Conservation (phyloP, 345 rosid genomes). For the Atalantia buxifolia region DNA sequence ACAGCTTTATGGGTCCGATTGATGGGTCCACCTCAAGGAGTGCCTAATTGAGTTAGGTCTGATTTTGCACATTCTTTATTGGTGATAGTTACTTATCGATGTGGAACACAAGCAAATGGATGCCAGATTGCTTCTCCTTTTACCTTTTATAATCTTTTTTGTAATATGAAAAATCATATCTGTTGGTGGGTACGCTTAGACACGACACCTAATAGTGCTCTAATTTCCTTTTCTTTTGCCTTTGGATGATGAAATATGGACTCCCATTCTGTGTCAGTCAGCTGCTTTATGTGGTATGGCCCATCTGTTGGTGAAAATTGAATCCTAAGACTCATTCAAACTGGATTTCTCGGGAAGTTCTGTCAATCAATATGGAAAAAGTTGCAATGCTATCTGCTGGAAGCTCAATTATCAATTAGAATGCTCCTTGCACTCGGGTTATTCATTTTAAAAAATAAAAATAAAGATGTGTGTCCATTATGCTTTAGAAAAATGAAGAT, state of each 20-base stretch:
- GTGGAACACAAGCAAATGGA: slow-evolving; percentile 5
- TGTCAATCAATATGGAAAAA: not conserved
- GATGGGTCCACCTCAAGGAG: not conserved
- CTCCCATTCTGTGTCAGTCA: not conserved
- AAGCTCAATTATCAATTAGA: not conserved
- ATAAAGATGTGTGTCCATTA: not conserved
- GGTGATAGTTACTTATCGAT: not conserved
- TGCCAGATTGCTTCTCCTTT: slow-evolving; percentile 17
- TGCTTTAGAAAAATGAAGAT: not conserved
- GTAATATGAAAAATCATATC: not conserved
- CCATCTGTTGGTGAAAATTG: not conserved
- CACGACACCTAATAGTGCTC: not conserved
- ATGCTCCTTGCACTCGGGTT: too few relatives aligned
- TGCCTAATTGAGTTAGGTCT: not conserved
- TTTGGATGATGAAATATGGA: not conserved
- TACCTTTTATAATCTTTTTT: not conserved
- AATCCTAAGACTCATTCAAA: not conserved
- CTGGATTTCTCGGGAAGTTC: not conserved
- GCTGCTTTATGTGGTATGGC: not conserved
- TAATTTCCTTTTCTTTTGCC: slow-evolving; percentile 1
- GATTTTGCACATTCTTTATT: not conserved
- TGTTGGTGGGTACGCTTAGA: not conserved
- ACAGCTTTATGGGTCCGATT: slow-evolving; percentile 5
- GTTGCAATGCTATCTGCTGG: not conserved
- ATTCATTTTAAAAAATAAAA: too few relatives aligned